A percentile compares a stretch with the other conserved stretches of the same genome.
Conservation (phyloP, 164 flowering plant species). For the Buxus sempervirens region DNA sequence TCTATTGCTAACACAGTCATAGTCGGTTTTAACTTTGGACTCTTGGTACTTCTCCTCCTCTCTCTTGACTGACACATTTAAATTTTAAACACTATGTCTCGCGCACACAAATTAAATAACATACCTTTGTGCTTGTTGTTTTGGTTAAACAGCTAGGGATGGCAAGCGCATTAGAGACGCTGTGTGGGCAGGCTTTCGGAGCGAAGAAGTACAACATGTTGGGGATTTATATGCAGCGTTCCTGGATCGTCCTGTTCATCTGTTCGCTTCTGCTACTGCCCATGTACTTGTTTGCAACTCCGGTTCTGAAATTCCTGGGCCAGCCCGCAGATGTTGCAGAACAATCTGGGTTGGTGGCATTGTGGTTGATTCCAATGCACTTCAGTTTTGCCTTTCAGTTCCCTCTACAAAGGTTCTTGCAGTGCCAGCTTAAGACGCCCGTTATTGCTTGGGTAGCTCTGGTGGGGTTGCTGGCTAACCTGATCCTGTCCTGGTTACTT, state of each 20-base stretch:
- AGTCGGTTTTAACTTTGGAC: conserved; percentile 53
- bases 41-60: conserved; percentile 39
- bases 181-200: conserved; percentile 87
- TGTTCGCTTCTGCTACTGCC: conserved; percentile 50
- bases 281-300: conserved; percentile 56
- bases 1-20: conserved; percentile 51
- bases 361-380: conserved; percentile 47
- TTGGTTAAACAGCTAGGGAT: conserved; percentile 45
- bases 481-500: conserved; percentile 38
- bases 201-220: conserved; percentile 63
- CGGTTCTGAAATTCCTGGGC: conserved; percentile 52
- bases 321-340: conserved; percentile 62
- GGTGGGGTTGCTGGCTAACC: conserved; percentile 30
- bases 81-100: too few relatives aligned
- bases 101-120: too few relatives aligned
- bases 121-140: too few relatives aligned
- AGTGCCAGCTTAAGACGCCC: conserved; percentile 43
- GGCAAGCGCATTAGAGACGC: conserved; percentile 86
- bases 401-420: conserved; percentile 49
- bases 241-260: conserved; percentile 67
- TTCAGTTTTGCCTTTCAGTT: conserved; percentile 46
- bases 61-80: neutral
- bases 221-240: conserved; percentile 80
- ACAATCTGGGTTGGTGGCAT: conserved; percentile 38
- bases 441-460: conserved; percentile 39